A percentile compares a stretch with the other conserved stretches of the same genome.
These are phyloP conservation scores for Suhomyces choctaworum DNA, from an alignment of 1,139 yeast genomes.

Conservation along the genomic window DNA sequence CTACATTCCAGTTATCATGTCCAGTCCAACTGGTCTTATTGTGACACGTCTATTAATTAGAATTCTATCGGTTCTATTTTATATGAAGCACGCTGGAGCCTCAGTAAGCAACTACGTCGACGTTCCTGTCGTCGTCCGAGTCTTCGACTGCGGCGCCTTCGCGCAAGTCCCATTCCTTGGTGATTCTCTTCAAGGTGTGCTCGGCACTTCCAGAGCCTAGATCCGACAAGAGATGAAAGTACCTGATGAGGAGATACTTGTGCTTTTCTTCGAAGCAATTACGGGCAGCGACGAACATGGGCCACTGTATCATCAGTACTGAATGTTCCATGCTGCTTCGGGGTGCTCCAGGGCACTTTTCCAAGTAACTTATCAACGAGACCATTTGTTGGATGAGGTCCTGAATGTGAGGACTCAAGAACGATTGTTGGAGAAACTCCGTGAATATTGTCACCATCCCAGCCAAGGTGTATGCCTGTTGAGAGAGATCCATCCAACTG, in stretches of 20 bases:
- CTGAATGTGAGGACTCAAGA: constrained; percentile 36
- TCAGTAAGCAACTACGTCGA: constrained; percentile 19
- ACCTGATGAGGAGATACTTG: constrained; percentile 45
- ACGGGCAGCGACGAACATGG: constrained; percentile 61
- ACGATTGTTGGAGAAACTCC: constrained; percentile 34
- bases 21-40: too few relatives aligned
- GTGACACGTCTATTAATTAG: too few relatives aligned
- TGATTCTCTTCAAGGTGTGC: constrained; percentile 19
- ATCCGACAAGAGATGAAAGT: constrained; percentile 31
- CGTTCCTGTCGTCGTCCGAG: constrained; percentile 15
- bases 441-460: constrained; percentile 37
- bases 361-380: constrained; percentile 29
- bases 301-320: constrained; percentile 60
- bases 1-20: too few relatives aligned
- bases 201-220: constrained; percentile 29
- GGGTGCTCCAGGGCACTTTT: constrained; percentile 24
- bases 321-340: constrained; percentile 28
- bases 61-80: too few relatives aligned
- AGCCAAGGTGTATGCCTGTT: constrained; percentile 40
- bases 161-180: constrained; percentile 19
- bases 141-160: constrained; percentile 22
- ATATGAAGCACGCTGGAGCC: too few relatives aligned
- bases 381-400: constrained; percentile 30
- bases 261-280: constrained; percentile 50
- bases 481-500: constrained; percentile 47